Evolutionary conservation across 148 eudicot species (phyloP).

Genomic region (Diospyros kaki): DNA sequence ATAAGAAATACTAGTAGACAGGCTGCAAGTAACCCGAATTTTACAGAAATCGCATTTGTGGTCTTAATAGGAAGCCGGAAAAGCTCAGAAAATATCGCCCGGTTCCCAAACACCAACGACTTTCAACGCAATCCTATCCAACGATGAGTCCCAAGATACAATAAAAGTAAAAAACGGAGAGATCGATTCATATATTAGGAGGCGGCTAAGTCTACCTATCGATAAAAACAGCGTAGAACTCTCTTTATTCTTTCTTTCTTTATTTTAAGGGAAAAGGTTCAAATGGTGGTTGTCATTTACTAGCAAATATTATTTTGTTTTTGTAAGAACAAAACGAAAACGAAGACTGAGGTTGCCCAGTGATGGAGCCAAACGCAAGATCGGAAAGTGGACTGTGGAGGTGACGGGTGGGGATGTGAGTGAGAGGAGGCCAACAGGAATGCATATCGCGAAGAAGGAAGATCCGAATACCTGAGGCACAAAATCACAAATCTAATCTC

Average conservation of each 20-base stretch:
- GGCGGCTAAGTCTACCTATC: background rate
- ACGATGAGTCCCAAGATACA: background rate
- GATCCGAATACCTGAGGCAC: background rate
- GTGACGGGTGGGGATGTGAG: background rate
- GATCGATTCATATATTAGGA: background rate
- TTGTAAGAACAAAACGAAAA: no score
- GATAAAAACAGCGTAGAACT: background rate
- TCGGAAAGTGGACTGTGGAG: background rate
- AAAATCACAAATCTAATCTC: slow-evolving; percentile 2
- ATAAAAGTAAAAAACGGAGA: background rate
- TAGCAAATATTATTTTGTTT: background rate
- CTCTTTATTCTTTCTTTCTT: background rate
- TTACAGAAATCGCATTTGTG: background rate
- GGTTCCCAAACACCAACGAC: background rate
- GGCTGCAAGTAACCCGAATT: slow-evolving; percentile 4
- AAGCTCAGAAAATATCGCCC: background rate
- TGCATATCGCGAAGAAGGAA: slow-evolving; percentile 9
- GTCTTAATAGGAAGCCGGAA: background rate
- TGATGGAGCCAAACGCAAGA: slow-evolving; percentile 8
- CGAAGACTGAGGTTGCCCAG: background rate
- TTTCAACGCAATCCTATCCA: background rate
- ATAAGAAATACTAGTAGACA: background rate
- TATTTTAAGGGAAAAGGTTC: background rate
- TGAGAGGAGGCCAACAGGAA: background rate
- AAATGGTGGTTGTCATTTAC: background rate